Base-by-base conservation (phyloP, 2,329 filamentous ascomycete genomes). In the Colletotrichum sansevieriae region DNA sequence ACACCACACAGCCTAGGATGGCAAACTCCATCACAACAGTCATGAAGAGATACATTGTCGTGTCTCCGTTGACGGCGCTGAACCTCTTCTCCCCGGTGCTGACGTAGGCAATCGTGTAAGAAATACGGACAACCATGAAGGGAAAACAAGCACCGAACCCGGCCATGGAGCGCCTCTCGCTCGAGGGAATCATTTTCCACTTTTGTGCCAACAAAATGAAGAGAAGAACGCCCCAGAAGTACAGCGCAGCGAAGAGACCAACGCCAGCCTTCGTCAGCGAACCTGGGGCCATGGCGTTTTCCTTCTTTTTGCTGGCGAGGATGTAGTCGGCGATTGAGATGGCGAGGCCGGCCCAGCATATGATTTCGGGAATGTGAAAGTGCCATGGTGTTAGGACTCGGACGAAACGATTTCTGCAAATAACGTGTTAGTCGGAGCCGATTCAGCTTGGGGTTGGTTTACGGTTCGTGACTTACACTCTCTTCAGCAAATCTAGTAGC, bases 281-380 rank as follows among this genome's bases (percentile, higher is more conserved):
- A 2, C 68, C 68, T 1, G 72, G 70, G 6, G 65, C 67, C 43
- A 71, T 70, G 33, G 60, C 54, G 22, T 70, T 51, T 5, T 72
- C 62, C 3, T 33, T 60, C n/a, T 63, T 66, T 13, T 61, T 55
- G 33, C 67, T 65, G 11, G 65, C 68, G 15, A 70, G 20, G 2
- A 60, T 51, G 59, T 73, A 73, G 47, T 72, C 72, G 22, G 67
- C 72, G 25, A 73, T 63, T 13, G 70, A 70, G 11, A 73, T 68
- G 4, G 54, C 72, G 20, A 73, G 71, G 29, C 72, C 72, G 2
- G 70, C 66, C 67, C 67, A 72, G 54, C 72, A 73, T n/a, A 73
- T 68, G 56, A 73, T 54, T 44, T 73, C 70, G 0, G 72, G 72
- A 4, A 71, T 52, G 15, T 51, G 67, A 4, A 73, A 73, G 47